Percentiles rank a stretch among this genome's conserved stretches.
Evolutionary conservation across 352 stramenopile species (phyloP).

Genomic region (Phytophthora cactorum): DNA sequence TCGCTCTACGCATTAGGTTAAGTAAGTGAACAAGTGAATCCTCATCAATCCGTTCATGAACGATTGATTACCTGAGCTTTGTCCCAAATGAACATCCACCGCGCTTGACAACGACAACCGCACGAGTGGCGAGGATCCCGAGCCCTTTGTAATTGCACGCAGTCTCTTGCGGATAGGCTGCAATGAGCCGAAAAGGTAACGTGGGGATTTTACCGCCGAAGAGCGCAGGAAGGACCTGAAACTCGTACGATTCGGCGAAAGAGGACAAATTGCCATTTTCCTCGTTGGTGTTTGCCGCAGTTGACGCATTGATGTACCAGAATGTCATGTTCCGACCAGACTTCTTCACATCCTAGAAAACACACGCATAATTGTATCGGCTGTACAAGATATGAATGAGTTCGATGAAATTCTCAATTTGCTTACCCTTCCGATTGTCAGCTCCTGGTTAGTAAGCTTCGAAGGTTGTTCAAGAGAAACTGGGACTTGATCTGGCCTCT

Average conservation of each 20-base stretch:
- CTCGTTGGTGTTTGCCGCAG: constrained; percentile 4
- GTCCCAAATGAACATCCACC: constrained; percentile 68
- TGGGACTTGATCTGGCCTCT: constrained; percentile 38
- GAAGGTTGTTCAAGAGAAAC: constrained; percentile 28
- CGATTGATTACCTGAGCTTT: constrained; percentile 57
- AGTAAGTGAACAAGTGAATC: neutral
- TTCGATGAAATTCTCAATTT: neutral
- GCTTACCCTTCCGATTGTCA: constrained; percentile 40
- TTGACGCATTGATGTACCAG: constrained; percentile 51
- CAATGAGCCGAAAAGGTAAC: constrained; percentile 62
- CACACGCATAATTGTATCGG: neutral
- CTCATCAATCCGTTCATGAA: neutral
- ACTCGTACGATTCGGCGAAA: constrained; percentile 28
- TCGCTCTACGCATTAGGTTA: constrained; percentile 29
- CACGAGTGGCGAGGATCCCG: constrained; percentile 55
- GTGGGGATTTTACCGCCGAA: constrained; percentile 59
- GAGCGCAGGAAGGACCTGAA: constrained; percentile 56
- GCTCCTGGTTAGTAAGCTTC: constrained; percentile 57
- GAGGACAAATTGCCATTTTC: constrained; percentile 10
- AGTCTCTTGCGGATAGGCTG: constrained; percentile 70
- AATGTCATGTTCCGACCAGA: constrained; percentile 51
- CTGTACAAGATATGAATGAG: too few species aligned
- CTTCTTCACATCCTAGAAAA: constrained; percentile 51
- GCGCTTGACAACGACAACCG: constrained; percentile 73
- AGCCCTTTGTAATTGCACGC: constrained; percentile 74